Evolutionary conservation across 768 basidiomycete species (phyloP).

Genomic region (Tricholoma bakamatsutake): DNA sequence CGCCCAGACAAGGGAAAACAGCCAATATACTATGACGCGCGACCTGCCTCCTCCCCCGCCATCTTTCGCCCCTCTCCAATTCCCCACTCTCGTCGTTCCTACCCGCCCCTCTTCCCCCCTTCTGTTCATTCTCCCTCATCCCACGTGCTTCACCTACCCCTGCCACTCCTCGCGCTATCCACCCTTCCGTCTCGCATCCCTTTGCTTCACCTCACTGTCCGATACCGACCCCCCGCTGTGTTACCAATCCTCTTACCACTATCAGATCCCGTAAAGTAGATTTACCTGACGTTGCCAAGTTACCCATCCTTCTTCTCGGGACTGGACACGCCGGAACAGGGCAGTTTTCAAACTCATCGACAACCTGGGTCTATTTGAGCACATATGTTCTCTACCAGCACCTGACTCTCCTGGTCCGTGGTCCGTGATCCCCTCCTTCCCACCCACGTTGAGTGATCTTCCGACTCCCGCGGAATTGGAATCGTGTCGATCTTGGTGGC

Average conservation of each 20-base stretch:
- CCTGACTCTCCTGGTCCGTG: background rate
- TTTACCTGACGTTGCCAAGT: too few species aligned
- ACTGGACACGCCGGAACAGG: too few species aligned
- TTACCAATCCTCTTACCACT: too few species aligned
- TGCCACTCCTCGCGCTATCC: background rate
- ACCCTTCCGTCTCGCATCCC: background rate
- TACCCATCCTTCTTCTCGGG: too few species aligned
- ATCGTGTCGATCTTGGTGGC: background rate
- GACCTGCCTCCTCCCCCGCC: background rate
- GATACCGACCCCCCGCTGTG: too few species aligned
- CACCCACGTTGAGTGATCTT: background rate
- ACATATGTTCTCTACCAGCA: background rate
- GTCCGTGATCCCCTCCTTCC: background rate
- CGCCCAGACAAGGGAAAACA: background rate
- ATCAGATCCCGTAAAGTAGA: too few species aligned
- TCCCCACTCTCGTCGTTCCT: background rate
- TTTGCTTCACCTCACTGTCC: background rate
- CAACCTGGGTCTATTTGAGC: too few species aligned
- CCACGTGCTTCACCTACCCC: background rate
- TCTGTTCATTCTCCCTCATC: too few species aligned
- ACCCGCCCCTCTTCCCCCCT: too few species aligned
- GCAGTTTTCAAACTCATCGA: too few species aligned
- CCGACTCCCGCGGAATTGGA: background rate
- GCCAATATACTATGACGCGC: background rate
- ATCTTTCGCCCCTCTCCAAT: background rate